phyloP scores from a whole-genome alignment of 768 basidiomycete species.

The Lactifluus echinatus region DNA sequence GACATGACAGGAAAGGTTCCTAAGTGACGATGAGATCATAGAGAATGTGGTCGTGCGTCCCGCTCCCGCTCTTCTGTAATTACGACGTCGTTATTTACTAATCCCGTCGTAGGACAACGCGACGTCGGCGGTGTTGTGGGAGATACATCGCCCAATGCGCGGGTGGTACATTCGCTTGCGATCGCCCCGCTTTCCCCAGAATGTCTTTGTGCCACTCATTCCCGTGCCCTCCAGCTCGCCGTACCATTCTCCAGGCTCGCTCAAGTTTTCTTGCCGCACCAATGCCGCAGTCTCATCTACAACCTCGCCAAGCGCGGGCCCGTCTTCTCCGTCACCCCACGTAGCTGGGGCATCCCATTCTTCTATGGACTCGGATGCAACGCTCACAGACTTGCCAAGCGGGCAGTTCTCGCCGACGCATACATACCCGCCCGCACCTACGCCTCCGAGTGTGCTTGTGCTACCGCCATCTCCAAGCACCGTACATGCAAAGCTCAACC shows the following conservation, averaged over 20 bases:
- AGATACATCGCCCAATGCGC: constrained; percentile 66
- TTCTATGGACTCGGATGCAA: constrained; percentile 25
- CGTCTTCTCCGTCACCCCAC: neutral
- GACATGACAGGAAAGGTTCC: constrained; percentile 63
- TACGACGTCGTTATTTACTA: neutral
- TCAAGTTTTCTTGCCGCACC: constrained; percentile 32
- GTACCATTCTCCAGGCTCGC: constrained; percentile 27
- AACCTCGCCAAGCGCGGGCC: neutral
- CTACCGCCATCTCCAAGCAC: constrained; percentile 26
- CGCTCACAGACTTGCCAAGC: constrained; percentile 23
- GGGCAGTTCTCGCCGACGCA: constrained; percentile 23
- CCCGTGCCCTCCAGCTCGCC: constrained; percentile 28
- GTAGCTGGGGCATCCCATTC: constrained; percentile 11
- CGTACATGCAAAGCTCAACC: constrained; percentile 27
- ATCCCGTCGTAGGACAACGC: constrained; percentile 46
- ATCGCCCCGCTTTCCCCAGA: constrained; percentile 59
- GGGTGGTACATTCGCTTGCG: constrained; percentile 83
- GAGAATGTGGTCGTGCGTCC: constrained; percentile 61
- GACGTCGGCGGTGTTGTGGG: constrained; percentile 61
- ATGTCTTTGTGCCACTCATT: constrained; percentile 29
- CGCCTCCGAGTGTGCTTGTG: constrained; percentile 23
- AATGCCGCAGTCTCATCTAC: constrained; percentile 13
- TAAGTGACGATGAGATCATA: constrained; percentile 66
- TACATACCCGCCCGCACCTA: constrained; percentile 32
- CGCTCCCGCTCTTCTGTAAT: neutral